Percentiles rank a stretch among this genome's conserved stretches.
Conservation (phyloP, 306 rosid species). For the Vicia villosa region DNA sequence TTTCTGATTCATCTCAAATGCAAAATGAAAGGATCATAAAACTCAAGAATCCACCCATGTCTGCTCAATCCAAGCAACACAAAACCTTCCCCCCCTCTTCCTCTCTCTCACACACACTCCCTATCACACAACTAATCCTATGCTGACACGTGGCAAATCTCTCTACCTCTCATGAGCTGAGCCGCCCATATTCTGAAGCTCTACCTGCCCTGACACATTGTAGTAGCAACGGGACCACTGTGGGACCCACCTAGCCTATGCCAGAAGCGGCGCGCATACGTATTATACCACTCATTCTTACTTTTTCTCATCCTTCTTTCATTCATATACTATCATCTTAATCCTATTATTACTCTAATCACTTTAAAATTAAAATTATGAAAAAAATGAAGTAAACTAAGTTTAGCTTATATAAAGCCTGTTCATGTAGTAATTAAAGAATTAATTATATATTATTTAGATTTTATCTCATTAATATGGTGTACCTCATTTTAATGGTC, state of each 20-base stretch:
- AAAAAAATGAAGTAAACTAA: too few species aligned
- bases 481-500: not conserved
- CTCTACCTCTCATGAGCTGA: conserved; percentile 10
- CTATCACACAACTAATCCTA: not conserved
- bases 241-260: conserved; percentile 18
- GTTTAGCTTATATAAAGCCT: too few species aligned
- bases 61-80: conserved; percentile 5
- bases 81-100: not conserved
- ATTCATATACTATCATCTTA: not conserved
- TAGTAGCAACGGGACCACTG: conserved; percentile 38
- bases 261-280: conserved; percentile 18
- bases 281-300: too few species aligned
- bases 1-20: not conserved
- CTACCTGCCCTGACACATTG: conserved; percentile 28
- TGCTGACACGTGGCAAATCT: conserved; percentile 29
- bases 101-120: not conserved
- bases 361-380: too few species aligned
- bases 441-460: not conserved
- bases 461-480: not conserved
- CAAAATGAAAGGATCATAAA: not conserved
- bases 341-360: not conserved
- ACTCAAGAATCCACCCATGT: not conserved
- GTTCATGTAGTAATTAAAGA: too few species aligned
- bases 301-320: too few species aligned
- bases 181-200: conserved; percentile 43